Evolutionary conservation across 257 asterid genomes (phyloP), one percentile per base, ranked within the genome.

Genomic region (Knoxia roxburghii): DNA sequence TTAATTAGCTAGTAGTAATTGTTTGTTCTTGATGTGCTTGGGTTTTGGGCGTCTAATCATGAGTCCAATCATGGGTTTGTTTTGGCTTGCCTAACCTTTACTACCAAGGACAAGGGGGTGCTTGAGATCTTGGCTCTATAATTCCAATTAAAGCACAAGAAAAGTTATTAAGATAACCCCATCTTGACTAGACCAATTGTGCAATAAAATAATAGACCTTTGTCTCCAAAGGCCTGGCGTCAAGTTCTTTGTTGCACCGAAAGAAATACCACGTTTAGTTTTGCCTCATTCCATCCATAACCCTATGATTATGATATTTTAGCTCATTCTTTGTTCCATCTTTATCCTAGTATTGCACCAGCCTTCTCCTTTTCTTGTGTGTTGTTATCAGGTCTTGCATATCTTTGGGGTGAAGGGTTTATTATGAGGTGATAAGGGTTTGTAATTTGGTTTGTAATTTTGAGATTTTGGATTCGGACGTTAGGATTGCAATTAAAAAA

Each of bases 121-220:
- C 73, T 61, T 35, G 73, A 72, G 67, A 56, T 71, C 65, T 71
- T 64, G 75, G 75, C 41, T n/a, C 39, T 10, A 62, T 24, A 48
- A 32, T 74, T 60, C 78, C 80, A 67, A 72, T 77, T 64, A 65
- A 71, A 69, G 76, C 61, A 77, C 68, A 41, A 72, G 61, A 69
- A n/a, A 74, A 68, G 78, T 61, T 76, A 64, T 72, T 69, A 66
- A 72, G 80, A 71, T 77, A 74, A 74, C 33, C n/a, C 61, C 62
- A 43, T 18, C 72, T 74, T 74, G 85, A 68, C 72, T 77, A 66
- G 69, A 77, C 82, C 72, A 72, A 71, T 77, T 71, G 49, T 23
- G 78, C 78, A 79, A 75, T 65, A 65, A 41, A 75, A 72, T 79
- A 72, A 68, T 79, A 60, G 30, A 61, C 59, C 73, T 50, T 72